Conservation (phyloP, 768 basidiomycete genomes). For the Boletus bicolor region DNA sequence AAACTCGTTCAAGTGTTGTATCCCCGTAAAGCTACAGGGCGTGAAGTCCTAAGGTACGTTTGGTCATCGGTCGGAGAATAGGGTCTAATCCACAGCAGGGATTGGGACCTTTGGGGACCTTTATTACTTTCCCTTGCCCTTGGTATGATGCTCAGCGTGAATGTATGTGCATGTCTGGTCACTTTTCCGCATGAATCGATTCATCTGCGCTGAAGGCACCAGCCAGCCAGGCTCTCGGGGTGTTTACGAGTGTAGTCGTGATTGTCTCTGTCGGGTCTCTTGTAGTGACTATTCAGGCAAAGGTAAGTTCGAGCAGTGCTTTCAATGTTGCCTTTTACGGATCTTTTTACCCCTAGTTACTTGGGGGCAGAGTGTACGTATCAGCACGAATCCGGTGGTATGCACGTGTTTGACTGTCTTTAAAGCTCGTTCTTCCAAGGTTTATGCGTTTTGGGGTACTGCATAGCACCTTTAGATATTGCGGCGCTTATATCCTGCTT, state of each 20-base stretch:
- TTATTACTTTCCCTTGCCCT: constrained; percentile 69
- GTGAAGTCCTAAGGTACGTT: constrained; percentile 76
- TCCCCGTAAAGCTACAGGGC: constrained; percentile 67
- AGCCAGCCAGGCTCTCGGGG: constrained; percentile 72
- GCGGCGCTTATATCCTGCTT: constrained; percentile 87
- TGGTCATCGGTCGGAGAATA: neutral
- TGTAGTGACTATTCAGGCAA: constrained; percentile 93
- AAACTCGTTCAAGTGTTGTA: constrained; percentile 94
- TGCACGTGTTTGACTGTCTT: constrained; percentile 1
- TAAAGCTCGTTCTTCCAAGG: constrained; percentile 92
- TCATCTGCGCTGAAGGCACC: constrained; percentile 33
- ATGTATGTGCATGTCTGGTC: no score
- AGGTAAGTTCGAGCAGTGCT: constrained; percentile 45
- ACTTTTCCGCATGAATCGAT: no score
- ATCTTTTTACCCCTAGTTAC: constrained; percentile 44
- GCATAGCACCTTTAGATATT: constrained; percentile 88
- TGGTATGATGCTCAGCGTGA: no score
- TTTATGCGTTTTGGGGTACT: constrained; percentile 92
- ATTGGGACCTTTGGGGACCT: constrained; percentile 99
- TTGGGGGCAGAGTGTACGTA: constrained; percentile 79
- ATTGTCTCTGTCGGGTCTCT: constrained; percentile 90
- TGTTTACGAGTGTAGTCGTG: constrained; percentile 93
- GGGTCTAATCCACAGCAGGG: constrained; percentile 44
- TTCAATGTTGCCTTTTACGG: neutral
- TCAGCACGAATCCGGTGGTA: neutral